phyloP scores from a whole-genome alignment of 805 yeast genomes.

The Wickerhamiella nectarea region DNA sequence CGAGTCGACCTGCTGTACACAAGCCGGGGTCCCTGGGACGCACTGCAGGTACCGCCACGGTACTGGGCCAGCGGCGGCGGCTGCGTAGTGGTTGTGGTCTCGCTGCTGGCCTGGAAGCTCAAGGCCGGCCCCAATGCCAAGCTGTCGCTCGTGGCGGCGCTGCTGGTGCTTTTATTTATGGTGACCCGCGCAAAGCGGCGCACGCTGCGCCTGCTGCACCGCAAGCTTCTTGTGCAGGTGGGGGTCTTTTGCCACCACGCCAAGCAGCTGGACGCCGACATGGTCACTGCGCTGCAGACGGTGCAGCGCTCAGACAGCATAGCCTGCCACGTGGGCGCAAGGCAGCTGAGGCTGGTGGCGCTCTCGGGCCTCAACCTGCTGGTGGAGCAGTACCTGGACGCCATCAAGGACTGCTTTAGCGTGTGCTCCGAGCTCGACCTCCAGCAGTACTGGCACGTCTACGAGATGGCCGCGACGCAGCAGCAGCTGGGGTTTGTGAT shows the following conservation, averaged over 20 bases:
- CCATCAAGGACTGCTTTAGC: conserved; percentile 22
- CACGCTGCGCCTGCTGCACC: conserved; percentile 21
- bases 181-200: conserved; percentile 26
- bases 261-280: conserved; percentile 22
- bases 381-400: conserved; percentile 24
- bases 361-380: conserved; percentile 23
- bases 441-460: conserved; percentile 33
- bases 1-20: conserved; percentile 15
- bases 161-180: conserved; percentile 21
- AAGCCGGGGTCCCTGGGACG: conserved; percentile 14
- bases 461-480: conserved; percentile 27
- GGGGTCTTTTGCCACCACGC: conserved; percentile 17
- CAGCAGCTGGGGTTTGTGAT: conserved; percentile 19
- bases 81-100: conserved; percentile 24
- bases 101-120: conserved; percentile 18
- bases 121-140: background rate
- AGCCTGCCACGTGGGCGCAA: conserved; percentile 18
- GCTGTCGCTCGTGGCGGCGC: conserved; percentile 19
- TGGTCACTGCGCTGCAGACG: conserved; percentile 19
- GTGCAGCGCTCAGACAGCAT: conserved; percentile 24
- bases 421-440: conserved; percentile 26
- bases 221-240: conserved; percentile 20
- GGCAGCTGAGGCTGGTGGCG: conserved; percentile 25
- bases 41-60: conserved; percentile 10
- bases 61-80: conserved; percentile 28